Percentiles rank a stretch among this genome's conserved stretches.
These are phyloP conservation scores for Lantana camara DNA, from an alignment of 257 asterid genomes.

Conservation along the genomic window DNA sequence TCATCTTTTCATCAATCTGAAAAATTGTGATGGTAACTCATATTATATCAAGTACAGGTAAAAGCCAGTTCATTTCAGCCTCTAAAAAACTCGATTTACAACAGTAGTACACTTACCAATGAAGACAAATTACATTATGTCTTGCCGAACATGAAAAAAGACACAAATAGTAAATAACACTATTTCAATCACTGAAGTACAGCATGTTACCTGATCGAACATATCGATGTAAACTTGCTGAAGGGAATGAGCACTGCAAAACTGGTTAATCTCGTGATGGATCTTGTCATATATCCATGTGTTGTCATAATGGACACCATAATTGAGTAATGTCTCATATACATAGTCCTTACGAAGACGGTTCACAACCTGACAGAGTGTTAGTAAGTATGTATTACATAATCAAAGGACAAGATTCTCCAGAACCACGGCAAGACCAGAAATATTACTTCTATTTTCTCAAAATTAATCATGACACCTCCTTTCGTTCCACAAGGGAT, in stretches of 20 bases:
- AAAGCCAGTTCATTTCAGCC: conserved; percentile 7
- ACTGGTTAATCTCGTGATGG: conserved; percentile 99
- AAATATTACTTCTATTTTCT: conserved; percentile 80
- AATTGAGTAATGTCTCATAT: conserved; percentile 72
- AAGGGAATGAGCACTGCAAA: conserved; percentile 92
- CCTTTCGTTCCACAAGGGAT: conserved; percentile 99
- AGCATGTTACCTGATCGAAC: conserved; percentile 88
- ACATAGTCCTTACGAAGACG: conserved; percentile 87
- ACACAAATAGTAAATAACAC: neutral
- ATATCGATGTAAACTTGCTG: conserved; percentile 98
- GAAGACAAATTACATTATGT: neutral
- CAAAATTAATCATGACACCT: conserved; percentile 94
- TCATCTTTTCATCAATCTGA: conserved; percentile 98
- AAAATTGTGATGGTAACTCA: conserved; percentile 16
- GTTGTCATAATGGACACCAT: conserved; percentile 91
- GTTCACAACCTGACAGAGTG: conserved; percentile 78
- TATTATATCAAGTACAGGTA: conserved; percentile 1
- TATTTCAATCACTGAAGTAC: conserved; percentile 5
- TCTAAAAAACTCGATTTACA: conserved; percentile 18
- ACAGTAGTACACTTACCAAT: neutral
- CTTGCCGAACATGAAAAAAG: neutral
- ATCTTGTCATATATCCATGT: conserved; percentile 99
- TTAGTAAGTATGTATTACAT: conserved; percentile 21
- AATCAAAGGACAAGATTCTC: conserved; percentile 12
- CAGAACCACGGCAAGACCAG: conserved; percentile 18